These are phyloP conservation scores for Arachis monticola DNA, from an alignment of 331 rosid genomes.

Conservation along the genomic window DNA sequence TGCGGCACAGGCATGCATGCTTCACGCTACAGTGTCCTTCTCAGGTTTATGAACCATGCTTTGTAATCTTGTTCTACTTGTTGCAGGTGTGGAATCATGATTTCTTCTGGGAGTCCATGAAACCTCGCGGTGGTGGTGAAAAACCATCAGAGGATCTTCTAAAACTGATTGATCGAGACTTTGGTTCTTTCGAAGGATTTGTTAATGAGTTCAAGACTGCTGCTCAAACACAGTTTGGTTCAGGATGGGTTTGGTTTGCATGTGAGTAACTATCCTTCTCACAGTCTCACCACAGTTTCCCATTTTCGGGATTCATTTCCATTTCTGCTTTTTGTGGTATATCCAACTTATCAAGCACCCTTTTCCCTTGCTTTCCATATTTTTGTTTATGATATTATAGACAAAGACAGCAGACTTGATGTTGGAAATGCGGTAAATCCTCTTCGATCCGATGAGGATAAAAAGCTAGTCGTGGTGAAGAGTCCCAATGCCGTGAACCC, in stretches of 20 bases:
- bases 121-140: slow-evolving; percentile 78
- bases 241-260: slow-evolving; percentile 98
- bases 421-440: slow-evolving; percentile 82
- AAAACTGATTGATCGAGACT: slow-evolving; percentile 79
- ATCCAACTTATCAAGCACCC: background rate
- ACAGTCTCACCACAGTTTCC: slow-evolving; percentile 24
- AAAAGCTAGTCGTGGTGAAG: slow-evolving; percentile 77
- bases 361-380: slow-evolving; percentile 3
- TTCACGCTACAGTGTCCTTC: slow-evolving; percentile 14
- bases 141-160: slow-evolving; percentile 86
- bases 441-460: slow-evolving; percentile 66
- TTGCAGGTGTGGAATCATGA: slow-evolving; percentile 88
- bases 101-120: slow-evolving; percentile 93
- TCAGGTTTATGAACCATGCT: slow-evolving; percentile 11
- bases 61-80: slow-evolving; percentile 20
- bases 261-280: slow-evolving; percentile 56
- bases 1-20: slow-evolving; percentile 75
- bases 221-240: slow-evolving; percentile 90
- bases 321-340: slow-evolving; percentile 11
- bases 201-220: slow-evolving; percentile 65
- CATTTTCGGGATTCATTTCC: slow-evolving; percentile 10
- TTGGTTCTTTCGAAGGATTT: slow-evolving; percentile 74
- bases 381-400: slow-evolving; percentile 39
- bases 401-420: slow-evolving; percentile 68
- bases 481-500: slow-evolving; percentile 92